Base-by-base conservation (phyloP, 768 basidiomycete species). In the Tricholoma matsutake region DNA sequence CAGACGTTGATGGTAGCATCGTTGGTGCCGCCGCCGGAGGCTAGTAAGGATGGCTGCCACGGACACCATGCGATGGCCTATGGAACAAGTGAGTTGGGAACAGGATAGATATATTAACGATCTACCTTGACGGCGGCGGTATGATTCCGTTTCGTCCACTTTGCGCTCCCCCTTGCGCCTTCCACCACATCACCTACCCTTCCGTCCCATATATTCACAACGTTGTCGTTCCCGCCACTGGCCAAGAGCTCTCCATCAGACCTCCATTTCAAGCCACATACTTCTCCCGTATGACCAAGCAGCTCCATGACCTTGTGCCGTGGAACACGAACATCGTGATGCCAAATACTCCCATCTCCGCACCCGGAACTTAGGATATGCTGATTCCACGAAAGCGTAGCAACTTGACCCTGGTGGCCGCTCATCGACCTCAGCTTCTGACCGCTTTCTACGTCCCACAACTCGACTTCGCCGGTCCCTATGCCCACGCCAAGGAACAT, bases 171-270 rank as follows among this genome's bases (percentile, higher is more conserved):
- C 16, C 83, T 72, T 3, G 83, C 76, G 11, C 80, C 80, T 62
- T 79, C 77, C 3, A 73, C 78, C 1, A 82, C 82, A 62, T 85
- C 83, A 0, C 85, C 84, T 0, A 91, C 78, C 58, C 92, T 82
- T 6, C 89, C 92, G 66, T 99, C 96, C 96, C 96, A 99, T 54
- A 97, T 89, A 69, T 97, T 96, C 57, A 98, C 95, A 18, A 97
- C 94, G 64, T 98, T 98, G 73, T 98, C 97, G 69, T 98, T 97
- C 0, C 95, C 96, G 2, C 96, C 96, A 65, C 92, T 94, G 0
- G 96, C 96, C 22, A 99, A 81, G 18, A 96, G 78, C 72, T 94
- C 89, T 0, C 95, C 94, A 65, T 96, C 96, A 2, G 79, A 70
- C 51, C 95, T 80, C 95, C 95, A 98, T 60, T 87, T 88, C 56